Evolutionary conservation across 768 basidiomycete genomes (phyloP).

Genomic region (Pulveroboletus sp.): DNA sequence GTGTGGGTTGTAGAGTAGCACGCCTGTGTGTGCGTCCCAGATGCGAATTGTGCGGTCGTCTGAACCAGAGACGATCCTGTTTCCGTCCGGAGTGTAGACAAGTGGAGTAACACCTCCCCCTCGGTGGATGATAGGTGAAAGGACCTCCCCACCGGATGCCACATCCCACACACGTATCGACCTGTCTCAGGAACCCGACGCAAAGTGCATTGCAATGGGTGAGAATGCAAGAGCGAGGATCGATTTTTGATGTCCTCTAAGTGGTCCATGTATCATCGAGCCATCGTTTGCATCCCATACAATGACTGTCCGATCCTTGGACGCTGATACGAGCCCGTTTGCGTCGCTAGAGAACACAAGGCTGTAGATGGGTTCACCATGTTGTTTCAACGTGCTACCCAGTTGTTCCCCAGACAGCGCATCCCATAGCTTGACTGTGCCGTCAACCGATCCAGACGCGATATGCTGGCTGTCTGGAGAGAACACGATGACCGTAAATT

Average conservation of each 20-base stretch:
- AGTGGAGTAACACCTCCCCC: constrained; percentile 23
- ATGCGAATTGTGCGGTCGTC: constrained; percentile 28
- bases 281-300: constrained; percentile 22
- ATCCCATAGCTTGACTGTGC: constrained; percentile 27
- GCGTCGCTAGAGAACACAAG: constrained; percentile 31
- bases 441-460: constrained; percentile 21
- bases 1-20: constrained; percentile 12
- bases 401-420: constrained; percentile 21
- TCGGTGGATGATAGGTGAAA: constrained; percentile 15
- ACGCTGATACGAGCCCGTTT: constrained; percentile 21
- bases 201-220: constrained; percentile 21
- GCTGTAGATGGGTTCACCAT: constrained; percentile 18
- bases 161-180: constrained; percentile 29
- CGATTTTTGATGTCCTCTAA: constrained; percentile 23
- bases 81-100: constrained; percentile 28
- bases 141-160: constrained; percentile 9
- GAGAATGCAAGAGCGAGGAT: constrained; percentile 30
- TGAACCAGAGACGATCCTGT: constrained; percentile 27
- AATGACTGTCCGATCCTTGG: constrained; percentile 24
- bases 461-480: constrained; percentile 26
- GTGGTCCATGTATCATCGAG: constrained; percentile 9
- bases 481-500: constrained; percentile 22
- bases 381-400: constrained; percentile 13
- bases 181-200: constrained; percentile 29
- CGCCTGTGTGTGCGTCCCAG: constrained; percentile 25